Evolutionary conservation across 768 basidiomycete species (phyloP).

Genomic region (Boletus vermiculosoides): DNA sequence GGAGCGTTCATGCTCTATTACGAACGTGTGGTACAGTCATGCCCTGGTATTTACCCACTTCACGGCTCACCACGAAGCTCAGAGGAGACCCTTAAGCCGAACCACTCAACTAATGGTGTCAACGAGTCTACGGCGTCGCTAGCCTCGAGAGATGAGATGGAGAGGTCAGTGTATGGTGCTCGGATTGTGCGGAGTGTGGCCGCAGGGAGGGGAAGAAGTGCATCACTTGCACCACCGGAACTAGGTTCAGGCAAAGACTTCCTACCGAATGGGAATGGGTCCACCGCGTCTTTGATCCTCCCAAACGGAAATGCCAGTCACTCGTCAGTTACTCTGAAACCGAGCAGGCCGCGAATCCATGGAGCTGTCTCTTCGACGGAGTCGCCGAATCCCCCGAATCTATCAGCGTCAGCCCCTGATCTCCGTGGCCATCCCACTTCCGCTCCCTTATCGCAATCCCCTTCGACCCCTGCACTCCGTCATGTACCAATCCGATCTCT

Average conservation of each 20-base stretch:
- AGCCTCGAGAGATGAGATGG: conserved; percentile 26
- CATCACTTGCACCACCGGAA: conserved; percentile 34
- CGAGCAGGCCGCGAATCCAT: conserved; percentile 14
- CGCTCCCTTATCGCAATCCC: conserved; percentile 6
- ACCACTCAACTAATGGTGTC: conserved; percentile 34
- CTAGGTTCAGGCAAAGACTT: conserved; percentile 19
- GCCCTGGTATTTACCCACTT: conserved; percentile 34
- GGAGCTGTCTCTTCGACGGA: conserved; percentile 5
- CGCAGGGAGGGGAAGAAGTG: conserved; percentile 44
- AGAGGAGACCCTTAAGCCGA: conserved; percentile 65
- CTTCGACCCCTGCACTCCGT: conserved; percentile 13
- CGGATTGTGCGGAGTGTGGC: conserved; percentile 59
- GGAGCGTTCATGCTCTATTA: conserved; percentile 94
- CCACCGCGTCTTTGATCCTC: conserved; percentile 10
- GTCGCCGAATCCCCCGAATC: conserved; percentile 8
- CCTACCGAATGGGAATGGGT: conserved; percentile 13
- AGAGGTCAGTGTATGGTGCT: conserved; percentile 36
- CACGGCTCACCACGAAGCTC: conserved; percentile 46
- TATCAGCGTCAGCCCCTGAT: conserved; percentile 29
- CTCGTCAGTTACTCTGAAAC: conserved; percentile 24
- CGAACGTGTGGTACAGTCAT: conserved; percentile 58
- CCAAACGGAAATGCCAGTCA: conserved; percentile 25
- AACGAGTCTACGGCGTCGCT: conserved; percentile 51
- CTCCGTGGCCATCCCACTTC: conserved; percentile 17
- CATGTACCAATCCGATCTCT: conserved; percentile 12